phyloP scores from a whole-genome alignment of 768 basidiomycete species.

The Auricularia cornea region DNA sequence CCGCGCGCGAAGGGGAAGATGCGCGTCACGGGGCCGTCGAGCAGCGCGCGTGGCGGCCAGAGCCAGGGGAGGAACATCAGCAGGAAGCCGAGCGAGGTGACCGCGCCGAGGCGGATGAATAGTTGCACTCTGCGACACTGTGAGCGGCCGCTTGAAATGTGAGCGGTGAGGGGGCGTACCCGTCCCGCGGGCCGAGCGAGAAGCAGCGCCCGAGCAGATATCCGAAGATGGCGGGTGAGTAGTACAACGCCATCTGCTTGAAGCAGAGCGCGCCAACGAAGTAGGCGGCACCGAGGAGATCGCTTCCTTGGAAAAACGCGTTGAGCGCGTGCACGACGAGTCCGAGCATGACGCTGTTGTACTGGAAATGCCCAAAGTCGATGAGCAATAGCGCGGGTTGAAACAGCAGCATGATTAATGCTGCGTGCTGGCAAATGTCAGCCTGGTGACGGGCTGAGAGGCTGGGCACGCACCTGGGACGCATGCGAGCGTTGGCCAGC shows the following conservation, averaged over 20 bases:
- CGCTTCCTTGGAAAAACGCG: conserved; percentile 58
- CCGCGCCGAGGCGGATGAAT: conserved; percentile 57
- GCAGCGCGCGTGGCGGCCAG: conserved; percentile 46
- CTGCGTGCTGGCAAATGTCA: conserved; percentile 42
- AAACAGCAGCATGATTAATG: conserved; percentile 62
- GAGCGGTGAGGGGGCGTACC: conserved; percentile 40
- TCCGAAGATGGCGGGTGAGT: conserved; percentile 84
- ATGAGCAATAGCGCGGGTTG: conserved; percentile 79
- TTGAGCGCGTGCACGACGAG: conserved; percentile 61
- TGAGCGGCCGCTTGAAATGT: conserved; percentile 1
- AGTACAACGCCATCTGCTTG: conserved; percentile 96
- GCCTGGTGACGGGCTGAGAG: not conserved
- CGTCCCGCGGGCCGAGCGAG: conserved; percentile 58
- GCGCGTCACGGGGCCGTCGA: conserved; percentile 55
- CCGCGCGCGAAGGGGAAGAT: conserved; percentile 92
- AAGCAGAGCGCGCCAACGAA: conserved; percentile 85
- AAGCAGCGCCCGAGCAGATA: conserved; percentile 88
- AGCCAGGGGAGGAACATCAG: conserved; percentile 76
- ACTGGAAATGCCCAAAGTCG: conserved; percentile 94
- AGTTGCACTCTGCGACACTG: conserved; percentile 34
- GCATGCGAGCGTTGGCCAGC: conserved; percentile 61
- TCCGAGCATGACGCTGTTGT: conserved; percentile 90
- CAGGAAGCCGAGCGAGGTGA: conserved; percentile 55
- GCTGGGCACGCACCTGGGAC: conserved; percentile 55
- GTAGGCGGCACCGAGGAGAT: conserved; percentile 64